These are phyloP conservation scores for Acanthamoeba lenticulata DNA, from an alignment of 208 protist species.

Conservation along the genomic window DNA sequence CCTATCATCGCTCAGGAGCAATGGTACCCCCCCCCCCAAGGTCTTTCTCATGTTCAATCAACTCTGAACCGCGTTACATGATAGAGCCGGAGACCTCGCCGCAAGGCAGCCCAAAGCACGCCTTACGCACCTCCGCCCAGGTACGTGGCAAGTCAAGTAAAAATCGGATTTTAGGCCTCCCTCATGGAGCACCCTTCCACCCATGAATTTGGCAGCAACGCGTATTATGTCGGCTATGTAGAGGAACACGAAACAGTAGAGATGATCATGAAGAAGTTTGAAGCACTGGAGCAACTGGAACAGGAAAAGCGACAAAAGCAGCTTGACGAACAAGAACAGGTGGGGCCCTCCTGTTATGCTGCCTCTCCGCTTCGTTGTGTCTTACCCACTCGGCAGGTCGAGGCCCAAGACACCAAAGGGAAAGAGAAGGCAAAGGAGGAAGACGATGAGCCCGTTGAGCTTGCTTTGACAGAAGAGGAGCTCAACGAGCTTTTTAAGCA, in stretches of 20 bases:
- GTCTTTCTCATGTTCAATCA: too few species aligned
- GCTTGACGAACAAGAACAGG: background rate
- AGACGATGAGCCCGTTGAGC: background rate
- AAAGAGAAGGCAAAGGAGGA: constrained; percentile 57
- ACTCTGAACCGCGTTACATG: too few species aligned
- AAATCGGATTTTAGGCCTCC: background rate
- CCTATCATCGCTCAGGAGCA: too few species aligned
- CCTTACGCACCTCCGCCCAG: background rate
- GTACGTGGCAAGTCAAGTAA: background rate
- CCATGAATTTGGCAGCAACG: background rate
- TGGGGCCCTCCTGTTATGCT: background rate
- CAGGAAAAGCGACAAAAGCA: constrained; percentile 15
- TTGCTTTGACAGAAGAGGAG: constrained; percentile 48
- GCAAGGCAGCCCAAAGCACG: constrained; percentile 37
- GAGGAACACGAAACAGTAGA: constrained; percentile 78
- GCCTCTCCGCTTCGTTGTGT: background rate
- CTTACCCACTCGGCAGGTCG: background rate
- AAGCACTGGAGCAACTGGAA: constrained; percentile 73
- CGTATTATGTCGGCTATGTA: constrained; percentile 80
- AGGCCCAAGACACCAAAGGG: background rate
- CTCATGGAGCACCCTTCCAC: background rate
- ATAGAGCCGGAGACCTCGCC: constrained; percentile 48
- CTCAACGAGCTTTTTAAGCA: constrained; percentile 78
- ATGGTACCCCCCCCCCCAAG: too few species aligned
- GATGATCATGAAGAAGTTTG: constrained; percentile 84